phyloP scores from a whole-genome alignment of 139 green algal genomes.

The Volvox reticuliferus region DNA sequence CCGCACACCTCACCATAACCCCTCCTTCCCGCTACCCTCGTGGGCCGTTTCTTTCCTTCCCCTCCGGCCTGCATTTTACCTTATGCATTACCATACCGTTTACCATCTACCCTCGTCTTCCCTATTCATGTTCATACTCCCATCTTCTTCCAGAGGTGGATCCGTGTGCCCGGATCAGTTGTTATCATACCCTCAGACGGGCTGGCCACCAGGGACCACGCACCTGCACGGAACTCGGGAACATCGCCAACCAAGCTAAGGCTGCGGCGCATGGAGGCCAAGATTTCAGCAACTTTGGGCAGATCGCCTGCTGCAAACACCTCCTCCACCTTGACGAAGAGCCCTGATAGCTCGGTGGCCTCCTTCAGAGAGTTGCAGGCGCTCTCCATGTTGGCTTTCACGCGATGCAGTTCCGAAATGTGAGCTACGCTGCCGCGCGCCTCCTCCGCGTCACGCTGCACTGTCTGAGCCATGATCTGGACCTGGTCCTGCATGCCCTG shows the following conservation, averaged over 20 bases:
- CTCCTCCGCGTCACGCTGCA: slow-evolving; percentile 48
- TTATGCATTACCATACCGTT: too few relatives aligned
- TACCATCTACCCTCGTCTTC: too few relatives aligned
- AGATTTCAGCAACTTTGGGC: slow-evolving; percentile 79
- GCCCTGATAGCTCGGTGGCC: slow-evolving; percentile 86
- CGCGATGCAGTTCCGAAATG: slow-evolving; percentile 70
- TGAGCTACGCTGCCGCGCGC: slow-evolving; percentile 32
- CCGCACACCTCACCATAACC: too few relatives aligned
- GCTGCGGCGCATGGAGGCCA: slow-evolving; percentile 84
- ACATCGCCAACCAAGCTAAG: slow-evolving; percentile 79
- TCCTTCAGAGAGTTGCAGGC: slow-evolving; percentile 90
- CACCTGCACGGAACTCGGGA: slow-evolving; percentile 77
- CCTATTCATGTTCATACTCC: too few relatives aligned
- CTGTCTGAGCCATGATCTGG: slow-evolving; percentile 32
- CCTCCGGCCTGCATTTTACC: too few relatives aligned
- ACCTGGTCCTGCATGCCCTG: slow-evolving; percentile 60
- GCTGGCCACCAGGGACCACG: background rate
- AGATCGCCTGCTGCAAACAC: slow-evolving; percentile 85
- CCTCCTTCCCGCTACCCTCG: too few relatives aligned
- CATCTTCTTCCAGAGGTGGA: too few relatives aligned
- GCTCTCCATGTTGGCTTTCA: slow-evolving; percentile 88
- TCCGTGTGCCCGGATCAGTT: too few relatives aligned
- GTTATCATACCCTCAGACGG: too few relatives aligned
- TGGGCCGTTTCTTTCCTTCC: too few relatives aligned
- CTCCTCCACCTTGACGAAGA: slow-evolving; percentile 85